phyloP scores from a whole-genome alignment of 345 rosid genomes.

The Eucalyptus tenuipes region DNA sequence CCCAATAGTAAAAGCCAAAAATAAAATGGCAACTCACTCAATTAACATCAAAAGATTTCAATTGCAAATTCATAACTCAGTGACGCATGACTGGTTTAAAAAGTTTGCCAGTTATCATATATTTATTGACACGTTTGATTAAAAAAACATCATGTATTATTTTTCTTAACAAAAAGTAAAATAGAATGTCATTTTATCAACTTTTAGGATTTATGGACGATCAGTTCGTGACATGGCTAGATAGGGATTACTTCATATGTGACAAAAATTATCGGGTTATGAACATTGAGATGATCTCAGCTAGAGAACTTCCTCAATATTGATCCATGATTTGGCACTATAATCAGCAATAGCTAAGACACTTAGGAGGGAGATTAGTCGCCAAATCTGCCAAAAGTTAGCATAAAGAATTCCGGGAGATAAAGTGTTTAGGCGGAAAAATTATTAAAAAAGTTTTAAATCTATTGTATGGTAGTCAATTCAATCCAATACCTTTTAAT shows the following conservation, averaged over 20 bases:
- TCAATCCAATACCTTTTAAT: fast-evolving
- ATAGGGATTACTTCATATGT: background rate
- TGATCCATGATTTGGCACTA: background rate
- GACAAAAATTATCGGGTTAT: background rate
- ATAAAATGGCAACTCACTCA: background rate
- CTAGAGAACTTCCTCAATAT: background rate
- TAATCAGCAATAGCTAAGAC: background rate
- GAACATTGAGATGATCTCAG: background rate
- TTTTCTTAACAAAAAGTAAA: background rate
- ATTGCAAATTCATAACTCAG: background rate
- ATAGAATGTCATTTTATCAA: background rate
- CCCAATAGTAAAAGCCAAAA: background rate
- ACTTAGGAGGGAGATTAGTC: background rate
- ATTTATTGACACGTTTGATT: background rate
- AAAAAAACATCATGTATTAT: background rate
- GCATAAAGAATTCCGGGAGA: background rate
- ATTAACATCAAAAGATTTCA: background rate
- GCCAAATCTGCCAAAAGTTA: background rate
- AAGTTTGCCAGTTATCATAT: background rate
- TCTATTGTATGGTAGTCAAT: background rate
- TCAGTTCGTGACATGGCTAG: background rate
- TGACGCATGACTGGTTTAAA: background rate
- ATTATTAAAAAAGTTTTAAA: background rate
- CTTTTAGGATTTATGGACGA: background rate
- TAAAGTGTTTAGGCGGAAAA: background rate